A percentile compares a stretch with the other conserved stretches of the same genome.
These are phyloP conservation scores for Xylaria hypoxylon DNA, from an alignment of 2,329 filamentous ascomycete species.

Conservation along the genomic window DNA sequence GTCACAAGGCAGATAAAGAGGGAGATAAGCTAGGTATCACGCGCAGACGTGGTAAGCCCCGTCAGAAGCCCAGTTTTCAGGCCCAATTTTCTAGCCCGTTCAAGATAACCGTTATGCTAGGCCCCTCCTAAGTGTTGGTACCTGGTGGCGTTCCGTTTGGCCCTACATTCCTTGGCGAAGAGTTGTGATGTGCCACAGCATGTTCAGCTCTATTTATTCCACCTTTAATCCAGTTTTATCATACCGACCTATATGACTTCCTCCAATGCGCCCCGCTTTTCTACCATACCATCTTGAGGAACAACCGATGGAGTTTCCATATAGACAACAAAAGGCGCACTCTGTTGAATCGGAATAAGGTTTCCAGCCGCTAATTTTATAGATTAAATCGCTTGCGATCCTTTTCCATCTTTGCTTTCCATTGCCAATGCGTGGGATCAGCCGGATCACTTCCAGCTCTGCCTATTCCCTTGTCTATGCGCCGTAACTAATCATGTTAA, in stretches of 20 bases:
- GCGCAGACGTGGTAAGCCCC: neutral
- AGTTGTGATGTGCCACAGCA: conserved; percentile 3
- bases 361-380: conserved; percentile 56
- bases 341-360: neutral
- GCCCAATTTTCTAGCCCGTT: neutral
- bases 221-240: too few relatives aligned
- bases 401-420: conserved; percentile 95
- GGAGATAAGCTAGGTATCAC: conserved; percentile 27
- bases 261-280: too few relatives aligned
- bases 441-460: conserved; percentile 74
- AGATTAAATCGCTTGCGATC: conserved; percentile 92
- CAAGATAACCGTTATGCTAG: neutral
- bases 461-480: conserved; percentile 89
- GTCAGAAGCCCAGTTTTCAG: neutral
- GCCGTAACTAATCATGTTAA: conserved; percentile 48
- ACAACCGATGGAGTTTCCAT: neutral
- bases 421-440: conserved; percentile 90
- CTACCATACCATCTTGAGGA: too few relatives aligned
- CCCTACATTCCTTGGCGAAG: conserved; percentile 1
- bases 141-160: neutral
- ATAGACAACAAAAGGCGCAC: neutral
- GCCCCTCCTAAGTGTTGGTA: neutral
- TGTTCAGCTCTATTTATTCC: too few relatives aligned
- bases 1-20: conserved; percentile 35
- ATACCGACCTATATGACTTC: too few relatives aligned